Base-by-base conservation (phyloP, 2,329 filamentous ascomycete species). In the Nemania diffusa region DNA sequence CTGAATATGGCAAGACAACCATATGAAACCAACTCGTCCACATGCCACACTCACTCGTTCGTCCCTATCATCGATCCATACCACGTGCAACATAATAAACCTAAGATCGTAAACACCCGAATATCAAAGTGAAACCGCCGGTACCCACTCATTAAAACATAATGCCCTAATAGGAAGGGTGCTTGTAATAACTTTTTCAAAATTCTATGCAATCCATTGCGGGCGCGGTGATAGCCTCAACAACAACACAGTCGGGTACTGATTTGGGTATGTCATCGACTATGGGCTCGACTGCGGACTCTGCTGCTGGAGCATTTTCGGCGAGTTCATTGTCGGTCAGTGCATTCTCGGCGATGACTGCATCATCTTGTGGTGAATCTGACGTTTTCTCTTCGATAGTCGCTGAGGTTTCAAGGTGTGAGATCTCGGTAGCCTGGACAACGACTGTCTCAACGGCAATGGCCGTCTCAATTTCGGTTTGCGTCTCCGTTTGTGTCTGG, bases 401-500 rank as follows among this genome's bases (percentile, higher is more conserved):
- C 8, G 40, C 9, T 37, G 26, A n/a, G 20, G n/a, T 11, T 17
- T 53, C 64, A 26, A 46, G 40, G 24, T 50, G 22, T 1, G 62
- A 60, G n/a, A 20, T 37, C 26, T 59, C 61, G 2, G 65, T 69
- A 26, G 67, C 62, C 40, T 68, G 57, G 20, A 72, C 69, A 42
- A 71, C 69, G 56, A 75, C 65, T 2, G 69, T 80, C 65, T 81
- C 77, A 0, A 71, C 73, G 7, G 71, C 69, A 7, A 70, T 79
- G 71, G 70, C 78, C 66, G 1, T 75, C 53, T 76, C 71, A 20
- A 72, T 74, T 17, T 77, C 72, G 0, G 72, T 74, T 53, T 79
- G 73, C 15, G 70, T 76, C 11, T 78, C 70, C 0, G 70, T 75
- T 57, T 78, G 71, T 9, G 68, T 71, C 4, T 76, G 69, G 2